A percentile compares a stretch with the other conserved stretches of the same genome.
Conservation (phyloP, 495 filamentous ascomycete genomes). For the Pyrenopolyporus hunteri region DNA sequence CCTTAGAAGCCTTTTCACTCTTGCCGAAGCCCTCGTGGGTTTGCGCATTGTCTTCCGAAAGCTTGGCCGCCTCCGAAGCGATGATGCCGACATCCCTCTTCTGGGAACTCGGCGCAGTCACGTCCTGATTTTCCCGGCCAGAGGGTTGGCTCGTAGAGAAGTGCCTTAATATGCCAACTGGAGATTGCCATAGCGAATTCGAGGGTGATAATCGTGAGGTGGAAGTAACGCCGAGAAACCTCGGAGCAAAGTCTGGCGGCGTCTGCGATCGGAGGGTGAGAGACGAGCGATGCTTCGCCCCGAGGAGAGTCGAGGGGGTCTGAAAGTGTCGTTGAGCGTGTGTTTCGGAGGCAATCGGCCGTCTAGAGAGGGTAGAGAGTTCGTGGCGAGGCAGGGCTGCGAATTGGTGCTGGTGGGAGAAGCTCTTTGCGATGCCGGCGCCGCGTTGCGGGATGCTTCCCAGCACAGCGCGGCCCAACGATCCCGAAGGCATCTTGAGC, state of each 20-base stretch:
- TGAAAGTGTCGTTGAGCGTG: slow-evolving; percentile 4
- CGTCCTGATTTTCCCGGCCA: slow-evolving; percentile 10
- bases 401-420: slow-evolving; percentile 22
- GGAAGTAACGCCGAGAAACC: slow-evolving; percentile 32
- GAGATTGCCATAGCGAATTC: slow-evolving; percentile 20
- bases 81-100: slow-evolving; percentile 6
- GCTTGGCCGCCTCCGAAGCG: slow-evolving; percentile 6
- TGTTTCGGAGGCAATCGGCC: slow-evolving; percentile 8
- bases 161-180: slow-evolving; percentile 13
- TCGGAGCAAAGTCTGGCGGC: slow-evolving; percentile 29
- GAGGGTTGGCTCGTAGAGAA: slow-evolving; percentile 14
- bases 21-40: slow-evolving; percentile 31
- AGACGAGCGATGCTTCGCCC: slow-evolving; percentile 9
- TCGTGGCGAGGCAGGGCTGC: slow-evolving; percentile 6
- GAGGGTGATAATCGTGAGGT: slow-evolving; percentile 10
- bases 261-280: slow-evolving; percentile 21
- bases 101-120: slow-evolving; percentile 4
- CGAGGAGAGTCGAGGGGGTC: neutral
- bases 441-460: slow-evolving; percentile 27
- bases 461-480: slow-evolving; percentile 33
- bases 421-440: slow-evolving; percentile 30
- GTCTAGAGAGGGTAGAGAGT: slow-evolving; percentile 7
- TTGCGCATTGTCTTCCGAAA: slow-evolving; percentile 8
- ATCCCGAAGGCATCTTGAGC: slow-evolving; percentile 36
- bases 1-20: slow-evolving; percentile 78